Base-by-base conservation (phyloP, 2,329 filamentous ascomycete species). In the Talaromyces sp. region DNA sequence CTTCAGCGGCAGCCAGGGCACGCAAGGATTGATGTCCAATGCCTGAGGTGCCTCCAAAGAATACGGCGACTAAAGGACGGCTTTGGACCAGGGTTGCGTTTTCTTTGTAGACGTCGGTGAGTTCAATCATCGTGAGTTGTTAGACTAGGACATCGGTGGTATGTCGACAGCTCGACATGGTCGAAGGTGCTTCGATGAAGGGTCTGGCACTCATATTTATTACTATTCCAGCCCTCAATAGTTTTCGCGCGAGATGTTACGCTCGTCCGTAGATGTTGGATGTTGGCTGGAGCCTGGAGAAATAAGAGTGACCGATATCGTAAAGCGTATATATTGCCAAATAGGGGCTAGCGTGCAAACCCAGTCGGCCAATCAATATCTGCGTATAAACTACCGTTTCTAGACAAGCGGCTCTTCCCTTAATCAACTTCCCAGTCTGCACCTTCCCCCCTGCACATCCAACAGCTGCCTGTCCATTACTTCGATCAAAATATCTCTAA, bases 1-100 rank as follows among this genome's bases (percentile, higher is more conserved):
- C 57, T 40, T 59, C 57, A 13, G 57, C 57, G 10, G 8, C 53
- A 4, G 43, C 43, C 11, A 59, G 37, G 10, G 57, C 57, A 28
- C 52, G 51, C 7, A 59, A 15, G 10, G 57, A 28, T 22, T 59
- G 53, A 19, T 54, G 52, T 19, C 41, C 57, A 25, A 59, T 59
- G 36, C 57, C 57, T 19, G 51, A 53, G 7, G 57, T 59, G 25
- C 57, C 57, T 9, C 50, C 50, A 36, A 59, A 55, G 9, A 59
- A 59, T 17, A 55, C 57, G 11, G 57, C 57, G 2, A 59, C 57
- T 19, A 59, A 28, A 25, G 57, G 43, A 15, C 50, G 57, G n/a
- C 52, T 51, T 28, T 51, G 51, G 8, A 59, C 57, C 15, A 59
- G 22, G 1, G 51, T 43, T 33, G 43, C 28, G 28, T 59, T 59